These are phyloP conservation scores for Aspergillus udagawae DNA, from an alignment of 2,329 filamentous ascomycete species.

Conservation along the genomic window DNA sequence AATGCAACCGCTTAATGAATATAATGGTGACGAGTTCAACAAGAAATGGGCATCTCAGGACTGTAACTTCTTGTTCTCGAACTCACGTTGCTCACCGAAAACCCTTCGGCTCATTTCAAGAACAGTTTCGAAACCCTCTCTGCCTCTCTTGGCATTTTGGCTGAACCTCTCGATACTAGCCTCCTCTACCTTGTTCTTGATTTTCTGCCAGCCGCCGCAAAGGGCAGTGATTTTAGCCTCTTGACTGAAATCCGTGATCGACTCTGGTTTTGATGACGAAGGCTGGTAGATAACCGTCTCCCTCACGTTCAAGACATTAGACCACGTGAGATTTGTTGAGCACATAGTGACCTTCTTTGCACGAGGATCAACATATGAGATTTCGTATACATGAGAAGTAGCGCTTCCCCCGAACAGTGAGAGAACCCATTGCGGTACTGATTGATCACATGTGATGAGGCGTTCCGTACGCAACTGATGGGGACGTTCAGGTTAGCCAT, in stretches of 20 bases:
- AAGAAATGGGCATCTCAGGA: conserved; percentile 11
- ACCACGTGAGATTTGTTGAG: conserved; percentile 89
- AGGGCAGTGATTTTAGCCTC: conserved; percentile 89
- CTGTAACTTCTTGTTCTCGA: conserved; percentile 45
- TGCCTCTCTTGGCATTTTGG: conserved; percentile 85
- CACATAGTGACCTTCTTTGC: conserved; percentile 92
- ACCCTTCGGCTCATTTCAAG: conserved; percentile 88
- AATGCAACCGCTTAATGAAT: conserved; percentile 31
- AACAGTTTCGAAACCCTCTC: conserved; percentile 92
- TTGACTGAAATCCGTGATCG: conserved; percentile 77
- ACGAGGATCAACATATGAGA: conserved; percentile 84
- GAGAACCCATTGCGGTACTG: conserved; percentile 56
- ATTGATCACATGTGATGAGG: conserved; percentile 50
- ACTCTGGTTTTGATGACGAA: conserved; percentile 44
- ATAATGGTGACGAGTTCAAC: background rate
- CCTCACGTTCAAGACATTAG: conserved; percentile 83
- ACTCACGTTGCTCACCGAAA: conserved; percentile 82
- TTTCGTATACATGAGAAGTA: conserved; percentile 87
- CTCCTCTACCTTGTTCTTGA: conserved; percentile 95
- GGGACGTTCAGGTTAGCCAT: conserved; percentile 9
- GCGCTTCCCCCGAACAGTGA: conserved; percentile 74
- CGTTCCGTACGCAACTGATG: conserved; percentile 65
- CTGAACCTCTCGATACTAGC: conserved; percentile 81
- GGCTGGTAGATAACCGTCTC: conserved; percentile 89
- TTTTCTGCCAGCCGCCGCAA: conserved; percentile 94